These are phyloP conservation scores for Auricularia sp. DNA, from an alignment of 768 basidiomycete species.

Conservation along the genomic window DNA sequence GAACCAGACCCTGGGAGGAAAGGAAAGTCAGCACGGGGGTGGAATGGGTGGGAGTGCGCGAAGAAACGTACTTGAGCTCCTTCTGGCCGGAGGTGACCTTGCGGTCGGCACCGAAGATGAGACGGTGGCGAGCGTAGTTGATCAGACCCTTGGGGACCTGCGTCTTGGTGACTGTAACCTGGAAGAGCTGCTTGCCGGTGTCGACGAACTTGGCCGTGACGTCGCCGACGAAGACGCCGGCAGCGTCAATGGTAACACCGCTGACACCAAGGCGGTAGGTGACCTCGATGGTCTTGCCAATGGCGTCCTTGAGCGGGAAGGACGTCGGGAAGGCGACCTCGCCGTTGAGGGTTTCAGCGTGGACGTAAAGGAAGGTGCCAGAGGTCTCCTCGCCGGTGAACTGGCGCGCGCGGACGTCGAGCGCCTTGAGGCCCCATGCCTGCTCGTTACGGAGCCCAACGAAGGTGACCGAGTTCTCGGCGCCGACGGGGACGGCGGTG, in stretches of 20 bases:
- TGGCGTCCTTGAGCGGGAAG: background rate
- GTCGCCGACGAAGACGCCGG: background rate
- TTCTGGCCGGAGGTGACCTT: background rate
- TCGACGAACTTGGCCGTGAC: background rate
- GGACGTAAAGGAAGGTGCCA: background rate
- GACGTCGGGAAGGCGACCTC: background rate
- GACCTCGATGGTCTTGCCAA: constrained; percentile 1
- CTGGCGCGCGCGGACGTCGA: background rate
- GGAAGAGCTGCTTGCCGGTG: background rate
- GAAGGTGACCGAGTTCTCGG: background rate
- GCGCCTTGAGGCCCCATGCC: background rate
- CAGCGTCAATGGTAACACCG: background rate
- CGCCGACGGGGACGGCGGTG: background rate
- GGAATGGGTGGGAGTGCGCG: too few relatives aligned
- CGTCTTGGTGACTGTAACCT: background rate
- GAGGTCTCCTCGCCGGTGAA: constrained; percentile 1
- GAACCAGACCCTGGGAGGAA: too few relatives aligned
- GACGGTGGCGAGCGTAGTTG: background rate
- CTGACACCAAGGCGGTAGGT: background rate
- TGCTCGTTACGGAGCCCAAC: background rate
- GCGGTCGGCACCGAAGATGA: constrained; percentile 1
- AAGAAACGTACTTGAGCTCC: background rate
- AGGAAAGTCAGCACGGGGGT: too few relatives aligned
- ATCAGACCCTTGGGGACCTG: background rate
- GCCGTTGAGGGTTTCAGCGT: background rate